Evolutionary conservation across 352 stramenopile species (phyloP), one percentile per base, ranked within the genome.

Genomic region (Globisporangium spinosum): DNA sequence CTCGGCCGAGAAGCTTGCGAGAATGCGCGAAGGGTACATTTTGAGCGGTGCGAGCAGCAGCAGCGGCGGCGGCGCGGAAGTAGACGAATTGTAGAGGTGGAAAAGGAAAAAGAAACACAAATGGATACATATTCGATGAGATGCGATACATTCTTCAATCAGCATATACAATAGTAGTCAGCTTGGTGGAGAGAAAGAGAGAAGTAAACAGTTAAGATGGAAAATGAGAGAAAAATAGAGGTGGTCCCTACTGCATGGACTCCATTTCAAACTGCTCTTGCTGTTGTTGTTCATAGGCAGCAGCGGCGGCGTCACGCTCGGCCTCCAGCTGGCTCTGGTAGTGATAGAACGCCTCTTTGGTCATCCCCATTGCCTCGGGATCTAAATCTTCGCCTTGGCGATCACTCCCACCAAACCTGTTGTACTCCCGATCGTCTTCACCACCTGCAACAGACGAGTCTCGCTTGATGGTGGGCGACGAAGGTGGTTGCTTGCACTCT

Each of bases 401-500:
- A 51, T 20, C 34, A 58, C 40, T 29, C 22, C 58, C 29, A 55
- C 22, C 29, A 23, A 62, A 60, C 6, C 51, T 58, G 27, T n/a
- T 38, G 38, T n/a, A 17, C 58, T 70, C 58, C n/a, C 20, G 9
- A 22, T 51, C 56, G 49, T 53, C 51, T 10, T 62, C 55, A n/a
- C 47, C 35, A n/a, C 45, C 58, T 13, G 20, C 59, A 49, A 69
- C 63, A n/a, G 76, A 87, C 7, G 80, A 75, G n/a, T 93, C 83
- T 58, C 83, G 77, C 72, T 93, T 95, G 70, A 93, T 90, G 29
- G 77, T 81, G 10, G 87, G 87, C 15, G 85, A 95, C 27, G 83
- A 83, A 38, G 83, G 85, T 29, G 80, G 78, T 45, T 91, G 87
- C 66, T 93, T 82, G 59, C 85, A 91, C 64, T 90, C 85, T 49